Conservation (phyloP, 2,329 filamentous ascomycete species). For the Diplodia seriata region DNA sequence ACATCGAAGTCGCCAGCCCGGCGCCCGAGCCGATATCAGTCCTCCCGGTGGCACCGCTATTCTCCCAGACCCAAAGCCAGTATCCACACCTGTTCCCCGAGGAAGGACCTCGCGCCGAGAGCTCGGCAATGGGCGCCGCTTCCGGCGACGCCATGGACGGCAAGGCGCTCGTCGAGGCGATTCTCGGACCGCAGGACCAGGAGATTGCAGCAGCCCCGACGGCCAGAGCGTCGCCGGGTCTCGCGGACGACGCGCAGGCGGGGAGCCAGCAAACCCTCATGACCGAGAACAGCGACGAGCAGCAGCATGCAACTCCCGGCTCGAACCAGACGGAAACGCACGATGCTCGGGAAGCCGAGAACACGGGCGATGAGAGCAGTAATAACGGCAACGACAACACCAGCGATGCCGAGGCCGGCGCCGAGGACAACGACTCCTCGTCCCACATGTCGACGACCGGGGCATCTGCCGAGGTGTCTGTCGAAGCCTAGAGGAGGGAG, state of each 20-base stretch:
- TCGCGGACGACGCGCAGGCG: slow-evolving; percentile 13
- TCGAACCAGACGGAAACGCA: slow-evolving; percentile 5
- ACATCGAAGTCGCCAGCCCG: slow-evolving; percentile 22
- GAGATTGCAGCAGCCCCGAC: not conserved
- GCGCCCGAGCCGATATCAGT: not conserved
- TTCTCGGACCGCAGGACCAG: slow-evolving; percentile 1
- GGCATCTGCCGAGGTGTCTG: slow-evolving; percentile 19
- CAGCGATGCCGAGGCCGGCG: slow-evolving; percentile 22
- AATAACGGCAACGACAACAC: slow-evolving; percentile 25
- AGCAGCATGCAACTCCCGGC: not conserved
- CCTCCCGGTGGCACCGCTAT: not conserved
- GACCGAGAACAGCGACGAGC: not conserved
- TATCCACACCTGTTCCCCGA: slow-evolving; percentile 21
- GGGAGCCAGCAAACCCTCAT: not conserved
- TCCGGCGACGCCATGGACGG: slow-evolving; percentile 15
- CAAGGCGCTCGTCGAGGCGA: slow-evolving; percentile 16
- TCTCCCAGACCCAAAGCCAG: slow-evolving; percentile 6
- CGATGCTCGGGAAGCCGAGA: slow-evolving; percentile 15
- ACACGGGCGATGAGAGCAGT: slow-evolving; percentile 24
- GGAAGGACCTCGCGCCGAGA: slow-evolving; percentile 25
- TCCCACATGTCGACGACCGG: slow-evolving; percentile 9
- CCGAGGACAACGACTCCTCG: slow-evolving; percentile 26
- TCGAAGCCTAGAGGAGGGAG: slow-evolving; percentile 3
- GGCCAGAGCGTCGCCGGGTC: not conserved
- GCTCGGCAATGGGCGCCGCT: slow-evolving; percentile 30